Conservation (phyloP, 2,329 filamentous ascomycete genomes). For the Hirsutella minnesotensis region DNA sequence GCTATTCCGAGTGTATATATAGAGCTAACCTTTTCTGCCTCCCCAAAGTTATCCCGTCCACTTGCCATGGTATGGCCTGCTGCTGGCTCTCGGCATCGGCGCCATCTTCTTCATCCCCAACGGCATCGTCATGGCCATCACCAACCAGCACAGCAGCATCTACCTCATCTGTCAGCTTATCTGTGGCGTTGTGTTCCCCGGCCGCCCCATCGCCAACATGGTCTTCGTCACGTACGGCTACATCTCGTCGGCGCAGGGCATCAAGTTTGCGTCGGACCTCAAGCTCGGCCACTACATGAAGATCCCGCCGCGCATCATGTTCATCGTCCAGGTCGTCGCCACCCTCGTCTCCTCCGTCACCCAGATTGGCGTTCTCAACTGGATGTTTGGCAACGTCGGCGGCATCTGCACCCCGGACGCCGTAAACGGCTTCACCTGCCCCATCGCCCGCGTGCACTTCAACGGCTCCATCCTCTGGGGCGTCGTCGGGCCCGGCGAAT, state of each 20-base stretch:
- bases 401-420: slow-evolving; percentile 68
- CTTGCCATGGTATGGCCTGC: slow-evolving; percentile 75
- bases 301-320: slow-evolving; percentile 67
- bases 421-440: slow-evolving; percentile 81
- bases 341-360: slow-evolving; percentile 68
- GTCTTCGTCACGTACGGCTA: slow-evolving; percentile 88
- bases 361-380: slow-evolving; percentile 76
- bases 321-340: slow-evolving; percentile 65
- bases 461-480: slow-evolving; percentile 87
- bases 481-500: slow-evolving; percentile 69
- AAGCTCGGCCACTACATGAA: slow-evolving; percentile 88
- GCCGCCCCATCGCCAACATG: slow-evolving; percentile 83
- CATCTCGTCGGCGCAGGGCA: slow-evolving; percentile 77
- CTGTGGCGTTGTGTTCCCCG: slow-evolving; percentile 71
- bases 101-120: slow-evolving; percentile 79
- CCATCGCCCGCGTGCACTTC: slow-evolving; percentile 79
- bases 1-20: not conserved
- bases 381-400: slow-evolving; percentile 73
- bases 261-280: slow-evolving; percentile 79
- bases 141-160: slow-evolving; percentile 78
- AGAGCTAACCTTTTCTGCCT: not conserved
- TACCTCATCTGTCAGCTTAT: slow-evolving; percentile 81
- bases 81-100: slow-evolving; percentile 68
- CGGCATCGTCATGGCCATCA: slow-evolving; percentile 87
- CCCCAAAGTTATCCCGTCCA: slow-evolving; percentile 61